Conservation (phyloP, 2,329 filamentous ascomycete species). For the Sporothrix mexicana region DNA sequence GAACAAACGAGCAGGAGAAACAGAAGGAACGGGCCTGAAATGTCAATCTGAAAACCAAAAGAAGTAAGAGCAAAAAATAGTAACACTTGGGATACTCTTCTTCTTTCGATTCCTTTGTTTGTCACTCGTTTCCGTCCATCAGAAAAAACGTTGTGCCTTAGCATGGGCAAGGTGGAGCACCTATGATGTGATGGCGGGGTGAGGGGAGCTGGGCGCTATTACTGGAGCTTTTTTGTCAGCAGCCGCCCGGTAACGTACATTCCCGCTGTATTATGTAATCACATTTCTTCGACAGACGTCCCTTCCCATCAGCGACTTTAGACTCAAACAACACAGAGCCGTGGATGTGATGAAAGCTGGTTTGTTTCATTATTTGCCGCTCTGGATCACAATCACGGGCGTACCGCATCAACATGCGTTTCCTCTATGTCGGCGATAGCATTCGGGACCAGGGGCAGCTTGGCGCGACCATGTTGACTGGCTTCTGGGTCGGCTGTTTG, state of each 20-base stretch:
- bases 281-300: background rate
- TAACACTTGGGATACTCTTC: background rate
- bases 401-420: background rate
- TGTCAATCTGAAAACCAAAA: background rate
- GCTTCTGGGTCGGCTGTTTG: background rate
- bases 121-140: background rate
- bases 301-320: background rate
- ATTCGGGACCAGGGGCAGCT: background rate
- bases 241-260: background rate
- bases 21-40: background rate
- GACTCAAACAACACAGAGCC: background rate
- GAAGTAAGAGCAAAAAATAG: background rate
- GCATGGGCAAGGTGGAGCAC: constrained; percentile 11
- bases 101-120: background rate
- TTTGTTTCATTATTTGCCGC: background rate
- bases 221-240: background rate
- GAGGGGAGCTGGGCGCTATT: constrained; percentile 15
- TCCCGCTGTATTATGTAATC: constrained; percentile 9
- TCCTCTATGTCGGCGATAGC: background rate
- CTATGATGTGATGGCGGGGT: constrained; percentile 32
- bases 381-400: background rate
- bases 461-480: background rate
- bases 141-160: background rate
- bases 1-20: background rate
- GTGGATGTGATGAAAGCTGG: background rate